Conservation (phyloP, 371 early-diverging fungal species). For the Capillidium heterosporum region DNA sequence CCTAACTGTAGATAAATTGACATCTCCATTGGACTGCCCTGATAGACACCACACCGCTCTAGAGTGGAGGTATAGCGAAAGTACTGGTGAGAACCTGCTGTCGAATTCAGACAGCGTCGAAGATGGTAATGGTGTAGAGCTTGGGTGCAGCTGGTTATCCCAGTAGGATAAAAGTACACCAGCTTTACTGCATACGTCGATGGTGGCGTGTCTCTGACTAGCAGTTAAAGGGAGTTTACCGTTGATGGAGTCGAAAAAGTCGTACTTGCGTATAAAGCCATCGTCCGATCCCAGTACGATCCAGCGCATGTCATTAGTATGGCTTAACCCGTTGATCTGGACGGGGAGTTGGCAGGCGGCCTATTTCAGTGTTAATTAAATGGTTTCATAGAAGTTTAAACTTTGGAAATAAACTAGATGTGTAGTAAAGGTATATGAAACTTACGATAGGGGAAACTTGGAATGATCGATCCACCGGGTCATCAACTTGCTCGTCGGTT, state of each 20-base stretch:
- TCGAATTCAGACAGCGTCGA: neutral
- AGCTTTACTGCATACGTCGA: constrained; percentile 70
- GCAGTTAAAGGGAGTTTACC: constrained; percentile 67
- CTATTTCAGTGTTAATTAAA: no score
- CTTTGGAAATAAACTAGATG: no score
- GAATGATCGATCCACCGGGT: constrained; percentile 1
- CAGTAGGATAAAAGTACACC: constrained; percentile 78
- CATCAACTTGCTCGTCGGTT: neutral
- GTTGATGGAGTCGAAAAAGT: constrained; percentile 70
- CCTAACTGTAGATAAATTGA: constrained; percentile 73
- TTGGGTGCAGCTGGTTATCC: constrained; percentile 46
- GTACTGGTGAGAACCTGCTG: constrained; percentile 59
- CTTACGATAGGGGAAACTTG: constrained; percentile 2
- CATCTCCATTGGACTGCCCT: constrained; percentile 67
- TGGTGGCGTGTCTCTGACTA: constrained; percentile 63
- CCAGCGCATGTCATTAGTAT: constrained; percentile 49
- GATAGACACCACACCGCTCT: constrained; percentile 69
- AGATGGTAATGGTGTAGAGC: neutral
- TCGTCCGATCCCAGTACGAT: constrained; percentile 85
- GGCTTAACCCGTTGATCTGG: neutral
- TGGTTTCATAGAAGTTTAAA: no score
- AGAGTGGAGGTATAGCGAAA: constrained; percentile 78
- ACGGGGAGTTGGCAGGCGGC: no score
- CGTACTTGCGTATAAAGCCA: constrained; percentile 83
- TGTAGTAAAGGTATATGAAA: neutral